Evolutionary conservation across 208 protist genomes (phyloP).

Genomic region (Trichomonas gallinae): DNA sequence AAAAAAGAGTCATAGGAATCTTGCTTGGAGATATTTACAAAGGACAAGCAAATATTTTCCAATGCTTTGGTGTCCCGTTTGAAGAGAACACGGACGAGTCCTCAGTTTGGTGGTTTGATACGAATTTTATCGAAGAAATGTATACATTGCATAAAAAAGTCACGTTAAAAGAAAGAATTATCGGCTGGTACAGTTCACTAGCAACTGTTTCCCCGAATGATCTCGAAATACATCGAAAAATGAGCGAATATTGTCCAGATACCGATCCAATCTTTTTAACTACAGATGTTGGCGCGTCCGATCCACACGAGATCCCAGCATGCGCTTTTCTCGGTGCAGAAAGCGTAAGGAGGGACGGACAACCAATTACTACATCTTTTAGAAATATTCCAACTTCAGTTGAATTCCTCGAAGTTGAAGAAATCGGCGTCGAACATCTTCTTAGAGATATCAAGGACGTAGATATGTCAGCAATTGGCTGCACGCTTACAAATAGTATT

Average conservation of each 20-base stretch:
- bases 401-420: constrained; percentile 43
- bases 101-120: constrained; percentile 95
- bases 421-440: constrained; percentile 98
- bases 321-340: not conserved
- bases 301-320: constrained; percentile 15
- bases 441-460: constrained; percentile 78
- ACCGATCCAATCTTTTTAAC: constrained; percentile 57
- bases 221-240: constrained; percentile 82
- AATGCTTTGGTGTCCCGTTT: constrained; percentile 70
- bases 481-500: not conserved
- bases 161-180: constrained; percentile 80
- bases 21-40: constrained; percentile 64
- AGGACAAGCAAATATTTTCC: constrained; percentile 7
- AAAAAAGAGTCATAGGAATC: constrained; percentile 39
- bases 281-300: constrained; percentile 61
- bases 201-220: constrained; percentile 71
- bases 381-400: constrained; percentile 31
- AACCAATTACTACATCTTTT: not conserved
- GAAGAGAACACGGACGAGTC: constrained; percentile 88
- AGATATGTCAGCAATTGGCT: constrained; percentile 29
- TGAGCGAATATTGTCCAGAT: constrained; percentile 48
- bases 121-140: constrained; percentile 83
- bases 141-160: constrained; percentile 94
- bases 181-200: constrained; percentile 98
- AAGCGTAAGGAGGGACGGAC: not conserved